Evolutionary conservation across 345 rosid species (phyloP).

Genomic region (Eucalyptus dawsonii): DNA sequence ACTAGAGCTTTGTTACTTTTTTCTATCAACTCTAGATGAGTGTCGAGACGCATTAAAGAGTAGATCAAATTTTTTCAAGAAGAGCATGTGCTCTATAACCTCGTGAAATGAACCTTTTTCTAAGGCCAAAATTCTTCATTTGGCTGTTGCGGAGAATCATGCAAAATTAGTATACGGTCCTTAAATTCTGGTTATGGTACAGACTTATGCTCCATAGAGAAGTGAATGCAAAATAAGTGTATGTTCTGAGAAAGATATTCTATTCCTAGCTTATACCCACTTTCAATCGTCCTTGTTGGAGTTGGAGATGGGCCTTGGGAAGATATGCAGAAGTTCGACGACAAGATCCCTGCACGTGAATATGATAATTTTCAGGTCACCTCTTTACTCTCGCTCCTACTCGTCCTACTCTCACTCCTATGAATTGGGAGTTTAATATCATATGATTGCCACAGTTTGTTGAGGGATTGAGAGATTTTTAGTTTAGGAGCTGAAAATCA

Average conservation of each 20-base stretch:
- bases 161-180: not conserved
- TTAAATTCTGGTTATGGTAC: not conserved
- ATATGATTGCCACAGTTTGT: not conserved
- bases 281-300: conserved; percentile 83
- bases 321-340: conserved; percentile 93
- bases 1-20: not conserved
- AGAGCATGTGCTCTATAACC: not conserved
- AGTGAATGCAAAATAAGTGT: not conserved
- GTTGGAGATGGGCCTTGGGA: conserved; percentile 99
- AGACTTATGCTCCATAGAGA: not conserved
- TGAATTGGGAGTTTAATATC: not conserved
- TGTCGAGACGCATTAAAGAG: not conserved
- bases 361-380: conserved; percentile 90
- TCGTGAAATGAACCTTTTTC: not conserved
- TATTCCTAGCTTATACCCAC: conserved; percentile 49
- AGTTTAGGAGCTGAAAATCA: not conserved
- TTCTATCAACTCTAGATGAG: not conserved
- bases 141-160: not conserved
- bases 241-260: not conserved
- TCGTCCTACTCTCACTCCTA: not conserved
- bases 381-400: not conserved
- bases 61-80: not conserved
- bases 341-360: conserved; percentile 85
- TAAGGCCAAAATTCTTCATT: not conserved
- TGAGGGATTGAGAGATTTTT: not conserved